Evolutionary conservation across 2,329 filamentous ascomycete genomes (phyloP), one percentile per base, ranked within the genome.

Genomic region (Sodiomyces alkalinus): DNA sequence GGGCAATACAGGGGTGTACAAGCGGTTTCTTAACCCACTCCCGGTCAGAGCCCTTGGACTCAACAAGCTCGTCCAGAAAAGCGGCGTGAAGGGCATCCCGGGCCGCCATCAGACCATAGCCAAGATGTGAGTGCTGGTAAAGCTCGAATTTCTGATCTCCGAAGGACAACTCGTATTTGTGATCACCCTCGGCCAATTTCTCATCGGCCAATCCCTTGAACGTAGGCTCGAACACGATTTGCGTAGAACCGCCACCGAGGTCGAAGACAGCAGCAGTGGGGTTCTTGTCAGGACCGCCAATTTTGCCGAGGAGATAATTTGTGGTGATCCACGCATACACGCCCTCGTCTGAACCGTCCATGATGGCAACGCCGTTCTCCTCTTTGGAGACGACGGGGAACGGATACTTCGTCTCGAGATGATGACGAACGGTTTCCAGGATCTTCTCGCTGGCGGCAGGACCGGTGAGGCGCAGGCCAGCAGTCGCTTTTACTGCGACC

Each of bases 301-400:
- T 96, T 61, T 96, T 96, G 46, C 87, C 87, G 15, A 98, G 73
- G 22, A 98, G 77, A 56, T 98, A 98, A 65, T 98, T 98, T 40
- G 85, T 90, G 6, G 90, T 98, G 52, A 98, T 92, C 90, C 90
- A 98, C 29, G 90, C 92, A 49, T 92, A 98, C 17, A 98, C 87
- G 49, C 90, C 90, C 59, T 98, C 90, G 47, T 94, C 81, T 28
- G 81, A 85, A 37, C 90, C 90, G 44, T 93, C 86, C 90, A 98
- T 98, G 52, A 98, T 92, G 37, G 85, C 73, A 17, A 98, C 83
- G 32, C 92, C 90, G 31, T 80, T 74, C 41, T 87, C 76, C 44
- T 83, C 81, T 39, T 74, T 68, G 9, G 81, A 78, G 31, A 98
- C 80, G 22, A 98, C 81, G 1, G 90, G 85, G 68, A 98, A 98